Percentiles rank a stretch among this genome's conserved stretches.
These are phyloP conservation scores for Westerdykella aurantiaca DNA, from an alignment of 2,329 filamentous ascomycete genomes.

Conservation along the genomic window DNA sequence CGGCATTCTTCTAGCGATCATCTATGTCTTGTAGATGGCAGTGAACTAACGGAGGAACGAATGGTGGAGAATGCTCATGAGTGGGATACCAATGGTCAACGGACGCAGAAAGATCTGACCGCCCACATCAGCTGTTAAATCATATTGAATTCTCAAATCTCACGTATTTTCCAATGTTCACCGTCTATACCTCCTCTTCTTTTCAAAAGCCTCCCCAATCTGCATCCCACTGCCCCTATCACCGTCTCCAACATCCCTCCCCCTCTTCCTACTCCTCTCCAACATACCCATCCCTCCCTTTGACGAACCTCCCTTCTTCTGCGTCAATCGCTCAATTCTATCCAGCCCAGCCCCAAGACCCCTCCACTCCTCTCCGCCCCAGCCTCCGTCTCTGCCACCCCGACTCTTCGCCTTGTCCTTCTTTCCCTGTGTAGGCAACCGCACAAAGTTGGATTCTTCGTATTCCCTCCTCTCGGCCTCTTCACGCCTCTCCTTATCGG, in stretches of 20 bases:
- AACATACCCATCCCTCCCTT: conserved; percentile 48
- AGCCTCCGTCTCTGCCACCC: conserved; percentile 50
- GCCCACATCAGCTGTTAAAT: no score
- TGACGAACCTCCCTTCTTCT: conserved; percentile 52
- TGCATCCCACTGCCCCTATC: conserved; percentile 59
- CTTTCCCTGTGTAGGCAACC: conserved; percentile 80
- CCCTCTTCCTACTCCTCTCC: conserved; percentile 75
- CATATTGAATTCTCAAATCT: no score
- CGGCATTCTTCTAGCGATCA: no score
- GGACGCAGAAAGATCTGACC: no score
- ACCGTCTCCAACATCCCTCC: conserved; percentile 63
- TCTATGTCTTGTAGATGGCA: no score
- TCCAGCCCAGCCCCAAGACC: conserved; percentile 79
- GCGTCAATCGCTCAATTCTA: conserved; percentile 77
- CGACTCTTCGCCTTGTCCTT: conserved; percentile 67
- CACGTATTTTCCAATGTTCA: no score
- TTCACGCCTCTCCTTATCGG: conserved; percentile 65
- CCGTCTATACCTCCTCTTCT: conserved; percentile 28
- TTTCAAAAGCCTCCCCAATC: conserved; percentile 67
- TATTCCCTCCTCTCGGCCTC: conserved; percentile 78
- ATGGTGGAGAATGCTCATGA: no score
- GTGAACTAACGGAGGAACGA: no score
- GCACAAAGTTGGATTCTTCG: conserved; percentile 87
- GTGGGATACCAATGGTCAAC: no score
- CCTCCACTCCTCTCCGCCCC: conserved; percentile 91